Percentiles rank a stretch among this genome's conserved stretches.
phyloP scores from a whole-genome alignment of 352 stramenopile genomes.

The Pythium rhizo-oryzae region DNA sequence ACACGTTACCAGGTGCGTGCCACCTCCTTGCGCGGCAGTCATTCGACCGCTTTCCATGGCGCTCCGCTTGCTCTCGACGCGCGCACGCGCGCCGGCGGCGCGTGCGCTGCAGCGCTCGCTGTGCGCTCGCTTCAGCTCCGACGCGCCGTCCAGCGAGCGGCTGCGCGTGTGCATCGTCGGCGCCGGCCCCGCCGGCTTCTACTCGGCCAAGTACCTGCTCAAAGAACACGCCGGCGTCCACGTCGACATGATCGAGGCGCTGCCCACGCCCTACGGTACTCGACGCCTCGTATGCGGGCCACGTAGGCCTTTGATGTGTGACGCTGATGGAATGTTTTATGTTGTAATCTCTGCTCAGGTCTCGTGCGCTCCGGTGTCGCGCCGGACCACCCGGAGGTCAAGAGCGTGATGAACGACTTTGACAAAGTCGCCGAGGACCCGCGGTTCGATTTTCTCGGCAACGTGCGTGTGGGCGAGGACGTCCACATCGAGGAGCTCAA shows the following conservation, averaged over 20 bases:
- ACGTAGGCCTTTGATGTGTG: not conserved
- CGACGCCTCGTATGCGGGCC: not conserved
- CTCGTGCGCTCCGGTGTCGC: slow-evolving; percentile 97
- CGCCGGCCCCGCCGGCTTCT: slow-evolving; percentile 91
- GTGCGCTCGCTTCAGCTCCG: slow-evolving; percentile 12
- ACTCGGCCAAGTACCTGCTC: slow-evolving; percentile 95
- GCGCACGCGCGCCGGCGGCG: slow-evolving; percentile 6
- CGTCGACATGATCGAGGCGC: slow-evolving; percentile 94
- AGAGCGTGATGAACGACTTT: slow-evolving; percentile 98
- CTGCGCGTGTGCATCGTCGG: slow-evolving; percentile 90
- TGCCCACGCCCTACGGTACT: slow-evolving; percentile 93
- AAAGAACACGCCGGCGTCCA: slow-evolving; percentile 62
- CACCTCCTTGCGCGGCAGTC: no score
- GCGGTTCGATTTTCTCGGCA: slow-evolving; percentile 91
- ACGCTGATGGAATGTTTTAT: not conserved
- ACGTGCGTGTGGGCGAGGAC: slow-evolving; percentile 88
- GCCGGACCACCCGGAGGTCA: slow-evolving; percentile 98
- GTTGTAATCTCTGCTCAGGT: slow-evolving; percentile 35
- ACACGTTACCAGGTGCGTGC: not conserved
- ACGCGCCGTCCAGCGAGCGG: slow-evolving; percentile 5
- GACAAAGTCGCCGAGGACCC: slow-evolving; percentile 80
- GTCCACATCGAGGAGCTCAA: slow-evolving; percentile 90
- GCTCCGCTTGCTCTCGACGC: slow-evolving; percentile 23
- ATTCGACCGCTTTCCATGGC: slow-evolving; percentile 11
- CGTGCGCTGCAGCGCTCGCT: slow-evolving; percentile 21